Evolutionary conservation across 352 stramenopile species (phyloP), one percentile per base, ranked within the genome.

Genomic region (Phytophthora gonapodyides): DNA sequence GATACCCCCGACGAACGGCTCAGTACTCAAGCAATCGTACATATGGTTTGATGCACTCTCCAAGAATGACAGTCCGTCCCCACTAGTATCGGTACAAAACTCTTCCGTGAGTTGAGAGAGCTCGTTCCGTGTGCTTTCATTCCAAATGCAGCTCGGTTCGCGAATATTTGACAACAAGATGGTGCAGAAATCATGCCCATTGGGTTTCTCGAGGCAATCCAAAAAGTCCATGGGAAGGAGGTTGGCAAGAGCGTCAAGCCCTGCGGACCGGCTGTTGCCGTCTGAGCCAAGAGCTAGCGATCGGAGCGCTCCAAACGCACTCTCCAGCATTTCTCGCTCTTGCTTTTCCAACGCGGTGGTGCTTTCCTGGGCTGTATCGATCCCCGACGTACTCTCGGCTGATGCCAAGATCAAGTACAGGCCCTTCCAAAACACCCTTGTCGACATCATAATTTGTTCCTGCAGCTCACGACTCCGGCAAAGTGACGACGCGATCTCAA

Each of bases 131-230:
- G 80, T 89, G 34, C 50, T 75, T 57, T 78, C 72, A 24, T 92
- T 88, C 84, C 84, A 94, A 36, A 94, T 88, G 50, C 84, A 94
- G 2, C 69, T 89, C 21, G 82, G 82, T 16, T 91, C 78, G 6
- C 83, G 77, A 61, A 94, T 87, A 48, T 94, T 75, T 0, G 84
- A 90, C 7, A 85, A 54, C 31, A 92, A 60, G 27, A 85, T 79
- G 10, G 71, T 75, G 66, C 79, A 91, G 43, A 94, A 94, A 12
- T 94, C 82, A 44, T 89, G 71, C 1, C 84, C 82, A 44, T 69
- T 90, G 10, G 77, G 75, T 31, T 82, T 84, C 49, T 90, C 78
- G 7, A 94, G 64, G 37, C 80, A 86, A 50, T 89, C 80, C 49
- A 94, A 66, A 47, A 94, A 91, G 40, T 87, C 71, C 33, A 91